Evolutionary conservation across 306 rosid genomes (phyloP), one percentile per base, ranked within the genome.

Genomic region (Trifolium pratense): DNA sequence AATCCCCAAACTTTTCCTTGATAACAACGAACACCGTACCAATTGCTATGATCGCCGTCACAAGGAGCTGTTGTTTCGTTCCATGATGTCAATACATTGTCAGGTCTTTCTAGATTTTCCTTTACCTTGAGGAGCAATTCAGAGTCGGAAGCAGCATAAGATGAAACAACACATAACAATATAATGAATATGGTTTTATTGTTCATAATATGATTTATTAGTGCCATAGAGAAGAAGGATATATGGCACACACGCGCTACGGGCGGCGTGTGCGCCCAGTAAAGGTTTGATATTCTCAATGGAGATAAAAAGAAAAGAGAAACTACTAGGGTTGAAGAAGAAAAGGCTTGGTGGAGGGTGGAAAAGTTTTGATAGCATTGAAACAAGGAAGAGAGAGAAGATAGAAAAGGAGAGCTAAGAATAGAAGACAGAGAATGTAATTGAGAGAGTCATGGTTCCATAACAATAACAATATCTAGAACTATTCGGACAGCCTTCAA

Each of bases 21-120:
- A 3, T 34, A n/a, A 64, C 99, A 95, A 2, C 71, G 75, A 72
- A 95, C 51, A 0, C 99, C 99, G 3, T 1, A 60, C 99, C 97
- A 95, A 45, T 83, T 86, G 6, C 76, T 3, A 12, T 13, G 15
- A 1, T 49, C 15, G 8, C 48, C 75, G 0, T 74, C 9, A 72
- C 99, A 95, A 0, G 97, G 97, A 2, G 66, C 1, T 0, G 75
- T 32, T 0, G 82, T 59, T 1, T 39, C 0, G 12, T 53, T 85
- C 99, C 97, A 95, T 21, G 84, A 52, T 58, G 76, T 25, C 13
- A 88, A 72, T 5, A 25, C 45, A 4, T 32, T 8, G 1, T 13
- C 1, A 0, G 12, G 8, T 82, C 69, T 60, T 29, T 82, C 49
- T 0, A 95, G 67, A 9, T 79, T 86, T 0, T 42, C 68, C 86